These are phyloP conservation scores for Yamadazyma buinensis DNA, from an alignment of 1,139 yeast genomes.

Conservation along the genomic window DNA sequence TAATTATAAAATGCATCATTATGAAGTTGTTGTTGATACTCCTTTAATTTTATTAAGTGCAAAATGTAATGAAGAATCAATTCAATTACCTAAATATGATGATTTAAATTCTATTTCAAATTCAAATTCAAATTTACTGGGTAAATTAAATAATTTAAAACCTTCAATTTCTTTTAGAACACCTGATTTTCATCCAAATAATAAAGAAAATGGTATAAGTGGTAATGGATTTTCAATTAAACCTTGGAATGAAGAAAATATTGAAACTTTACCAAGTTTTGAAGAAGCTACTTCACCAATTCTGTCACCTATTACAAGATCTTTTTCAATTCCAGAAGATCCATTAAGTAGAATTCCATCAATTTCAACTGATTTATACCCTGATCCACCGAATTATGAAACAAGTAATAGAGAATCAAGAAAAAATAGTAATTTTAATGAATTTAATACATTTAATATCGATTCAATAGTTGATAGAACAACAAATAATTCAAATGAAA, in stretches of 20 bases:
- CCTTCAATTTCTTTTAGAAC: constrained; percentile 26
- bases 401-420: not conserved
- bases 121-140: not conserved
- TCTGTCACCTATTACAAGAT: constrained; percentile 31
- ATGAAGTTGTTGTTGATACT: constrained; percentile 85
- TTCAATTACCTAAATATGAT: constrained; percentile 67
- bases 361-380: constrained; percentile 11
- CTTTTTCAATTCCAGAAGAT: constrained; percentile 33
- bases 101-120: constrained; percentile 17
- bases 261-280: constrained; percentile 49
- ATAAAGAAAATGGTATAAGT: constrained; percentile 10
- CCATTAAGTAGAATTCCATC: constrained; percentile 34
- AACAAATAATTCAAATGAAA: too few relatives aligned
- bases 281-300: constrained; percentile 49
- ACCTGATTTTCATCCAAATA: constrained; percentile 25
- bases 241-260: constrained; percentile 19
- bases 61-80: constrained; percentile 62
- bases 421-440: constrained; percentile 5
- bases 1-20: constrained; percentile 65
- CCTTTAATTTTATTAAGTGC: constrained; percentile 73
- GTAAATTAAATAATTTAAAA: not conserved
- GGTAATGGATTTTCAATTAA: constrained; percentile 39
- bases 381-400: constrained; percentile 26
- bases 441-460: constrained; percentile 15
- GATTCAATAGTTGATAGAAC: constrained; percentile 19